phyloP scores from a whole-genome alignment of 768 basidiomycete genomes.

The Agaricus subrufescens region DNA sequence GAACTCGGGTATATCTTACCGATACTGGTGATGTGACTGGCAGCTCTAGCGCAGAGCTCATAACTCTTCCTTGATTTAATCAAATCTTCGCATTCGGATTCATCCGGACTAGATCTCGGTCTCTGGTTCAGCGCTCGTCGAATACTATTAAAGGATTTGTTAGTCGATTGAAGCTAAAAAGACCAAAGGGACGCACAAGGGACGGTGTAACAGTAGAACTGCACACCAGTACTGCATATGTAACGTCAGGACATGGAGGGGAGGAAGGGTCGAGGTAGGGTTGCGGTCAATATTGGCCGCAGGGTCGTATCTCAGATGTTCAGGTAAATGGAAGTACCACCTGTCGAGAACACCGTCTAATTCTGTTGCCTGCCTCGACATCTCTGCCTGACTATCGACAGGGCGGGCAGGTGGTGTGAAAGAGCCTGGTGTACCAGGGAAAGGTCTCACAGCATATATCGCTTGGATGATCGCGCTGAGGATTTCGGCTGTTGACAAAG shows the following conservation, averaged over 20 bases:
- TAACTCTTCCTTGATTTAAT: constrained; percentile 58
- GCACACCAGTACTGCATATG: constrained; percentile 90
- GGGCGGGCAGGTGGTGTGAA: not conserved
- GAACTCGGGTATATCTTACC: constrained; percentile 30
- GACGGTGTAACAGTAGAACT: constrained; percentile 68
- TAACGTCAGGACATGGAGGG: constrained; percentile 59
- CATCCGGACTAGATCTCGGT: constrained; percentile 40
- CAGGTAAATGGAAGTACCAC: constrained; percentile 71
- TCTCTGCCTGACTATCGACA: constrained; percentile 52
- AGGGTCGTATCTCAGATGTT: constrained; percentile 61
- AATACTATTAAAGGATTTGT: constrained; percentile 28
- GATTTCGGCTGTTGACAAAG: constrained; percentile 48
- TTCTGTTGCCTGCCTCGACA: constrained; percentile 25
- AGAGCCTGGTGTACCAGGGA: constrained; percentile 8
- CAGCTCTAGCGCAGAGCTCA: constrained; percentile 70
- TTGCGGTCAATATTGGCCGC: constrained; percentile 17
- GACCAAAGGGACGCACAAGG: constrained; percentile 52
- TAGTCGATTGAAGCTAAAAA: not conserved
- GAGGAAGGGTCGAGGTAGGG: constrained; percentile 33
- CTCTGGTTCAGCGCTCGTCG: constrained; percentile 28
- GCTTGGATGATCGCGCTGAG: constrained; percentile 64
- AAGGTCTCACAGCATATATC: constrained; percentile 63
- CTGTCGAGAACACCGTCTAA: constrained; percentile 64
- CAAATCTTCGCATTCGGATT: constrained; percentile 47
- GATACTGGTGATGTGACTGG: constrained; percentile 74